Evolutionary conservation across 1,284 basidiomycete genomes (phyloP).

Genomic region (Cryptococcus depauperatus): DNA sequence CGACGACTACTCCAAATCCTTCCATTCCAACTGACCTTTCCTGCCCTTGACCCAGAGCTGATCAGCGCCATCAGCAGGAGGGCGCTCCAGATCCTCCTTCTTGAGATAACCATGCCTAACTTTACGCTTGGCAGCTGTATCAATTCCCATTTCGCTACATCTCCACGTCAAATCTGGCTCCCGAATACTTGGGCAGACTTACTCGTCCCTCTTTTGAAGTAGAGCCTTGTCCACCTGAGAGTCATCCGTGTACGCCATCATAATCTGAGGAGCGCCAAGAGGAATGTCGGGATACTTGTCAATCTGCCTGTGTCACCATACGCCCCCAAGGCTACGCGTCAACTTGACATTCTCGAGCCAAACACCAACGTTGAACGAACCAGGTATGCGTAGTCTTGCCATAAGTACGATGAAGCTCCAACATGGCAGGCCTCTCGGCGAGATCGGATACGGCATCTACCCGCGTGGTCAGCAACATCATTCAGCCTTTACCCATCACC

Average conservation of each 20-base stretch:
- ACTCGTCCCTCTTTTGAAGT: slow-evolving; percentile 43
- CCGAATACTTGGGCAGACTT: slow-evolving; percentile 5
- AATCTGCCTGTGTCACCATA: slow-evolving; percentile 25
- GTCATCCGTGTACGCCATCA: slow-evolving; percentile 49
- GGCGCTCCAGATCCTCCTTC: slow-evolving; percentile 39
- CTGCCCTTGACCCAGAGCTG: slow-evolving; percentile 44
- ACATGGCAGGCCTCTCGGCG: slow-evolving; percentile 50
- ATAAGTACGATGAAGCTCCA: slow-evolving; percentile 50
- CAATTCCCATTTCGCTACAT: slow-evolving; percentile 37
- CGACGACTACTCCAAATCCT: too few species aligned
- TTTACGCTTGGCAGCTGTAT: slow-evolving; percentile 43
- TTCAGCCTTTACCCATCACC: too few species aligned
- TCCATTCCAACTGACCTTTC: slow-evolving; percentile 13
- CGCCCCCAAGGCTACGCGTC: not conserved
- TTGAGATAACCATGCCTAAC: slow-evolving; percentile 45
- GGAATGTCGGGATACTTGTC: slow-evolving; percentile 50
- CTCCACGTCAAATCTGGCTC: not conserved
- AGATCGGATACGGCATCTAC: slow-evolving; percentile 32
- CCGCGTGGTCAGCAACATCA: not conserved
- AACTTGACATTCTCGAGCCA: not conserved
- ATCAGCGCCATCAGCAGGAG: slow-evolving; percentile 41
- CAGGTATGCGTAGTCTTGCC: slow-evolving; percentile 53
- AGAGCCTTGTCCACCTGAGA: slow-evolving; percentile 41
- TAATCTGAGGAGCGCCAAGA: slow-evolving; percentile 50
- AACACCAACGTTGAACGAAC: too few species aligned